These are phyloP conservation scores for Rhodofomes roseus DNA, from an alignment of 1,284 basidiomycete species.

Conservation along the genomic window DNA sequence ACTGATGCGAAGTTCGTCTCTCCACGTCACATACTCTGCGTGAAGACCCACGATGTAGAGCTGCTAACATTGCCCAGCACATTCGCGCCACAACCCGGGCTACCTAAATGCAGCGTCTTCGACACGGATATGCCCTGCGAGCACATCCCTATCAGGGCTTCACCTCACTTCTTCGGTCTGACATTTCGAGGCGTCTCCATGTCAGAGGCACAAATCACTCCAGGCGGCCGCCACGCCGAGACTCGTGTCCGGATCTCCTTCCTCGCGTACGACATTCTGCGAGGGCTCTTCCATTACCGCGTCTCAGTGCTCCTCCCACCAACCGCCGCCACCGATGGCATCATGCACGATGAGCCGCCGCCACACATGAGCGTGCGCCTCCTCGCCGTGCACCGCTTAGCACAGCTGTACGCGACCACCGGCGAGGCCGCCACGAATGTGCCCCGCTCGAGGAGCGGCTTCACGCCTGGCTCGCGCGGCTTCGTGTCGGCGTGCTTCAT, in stretches of 20 bases:
- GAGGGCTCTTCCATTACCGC: conserved; percentile 48
- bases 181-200: conserved; percentile 43
- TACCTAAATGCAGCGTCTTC: background rate
- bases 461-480: conserved; percentile 26
- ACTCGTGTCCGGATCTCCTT: conserved; percentile 28
- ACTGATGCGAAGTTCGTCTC: conserved; percentile 44
- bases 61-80: conserved; percentile 32
- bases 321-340: too few species aligned
- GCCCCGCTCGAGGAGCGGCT: conserved; percentile 13
- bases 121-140: background rate
- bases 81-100: background rate
- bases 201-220: conserved; percentile 19
- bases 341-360: conserved; percentile 3
- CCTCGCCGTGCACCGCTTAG: conserved; percentile 29
- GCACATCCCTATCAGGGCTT: background rate
- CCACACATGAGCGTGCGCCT: conserved; percentile 29
- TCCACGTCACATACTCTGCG: conserved; percentile 41
- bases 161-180: conserved; percentile 27
- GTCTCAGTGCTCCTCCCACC: conserved; percentile 23
- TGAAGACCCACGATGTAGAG: conserved; percentile 48
- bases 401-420: conserved; percentile 7
- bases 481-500: conserved; percentile 45
- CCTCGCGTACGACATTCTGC: conserved; percentile 49
- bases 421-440: background rate
- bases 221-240: background rate